A percentile compares a stretch with the other conserved stretches of the same genome.
These are phyloP conservation scores for Magnusiomyces paraingens DNA, from an alignment of 1,139 yeast genomes.

Conservation along the genomic window DNA sequence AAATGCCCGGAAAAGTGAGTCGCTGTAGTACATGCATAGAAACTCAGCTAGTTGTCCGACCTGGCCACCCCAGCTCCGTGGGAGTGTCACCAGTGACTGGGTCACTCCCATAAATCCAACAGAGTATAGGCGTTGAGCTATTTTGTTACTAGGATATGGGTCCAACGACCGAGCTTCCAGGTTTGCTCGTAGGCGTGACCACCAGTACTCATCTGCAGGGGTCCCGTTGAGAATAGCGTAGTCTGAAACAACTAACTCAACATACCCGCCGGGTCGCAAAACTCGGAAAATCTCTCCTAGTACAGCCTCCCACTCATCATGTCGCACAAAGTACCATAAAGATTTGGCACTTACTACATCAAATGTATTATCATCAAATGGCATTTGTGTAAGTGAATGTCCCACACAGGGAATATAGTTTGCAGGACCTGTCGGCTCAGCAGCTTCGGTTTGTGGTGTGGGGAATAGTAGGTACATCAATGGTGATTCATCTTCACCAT, in stretches of 20 bases:
- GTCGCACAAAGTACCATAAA: conserved; percentile 29
- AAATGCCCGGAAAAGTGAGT: conserved; percentile 25
- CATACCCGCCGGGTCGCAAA: conserved; percentile 37
- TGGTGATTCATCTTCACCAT: conserved; percentile 15
- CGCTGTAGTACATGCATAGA: conserved; percentile 26
- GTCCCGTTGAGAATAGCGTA: conserved; percentile 25
- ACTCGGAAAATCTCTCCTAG: conserved; percentile 36
- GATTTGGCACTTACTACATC: conserved; percentile 32
- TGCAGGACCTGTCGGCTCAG: conserved; percentile 25
- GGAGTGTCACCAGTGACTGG: conserved; percentile 26
- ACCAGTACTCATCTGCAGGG: conserved; percentile 23
- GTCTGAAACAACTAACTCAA: conserved; percentile 33
- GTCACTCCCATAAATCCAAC: conserved; percentile 32
- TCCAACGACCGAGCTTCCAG: conserved; percentile 29
- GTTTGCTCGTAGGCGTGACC: conserved; percentile 24
- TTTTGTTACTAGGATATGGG: conserved; percentile 27
- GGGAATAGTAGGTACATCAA: conserved; percentile 9
- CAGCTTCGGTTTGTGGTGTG: conserved; percentile 2
- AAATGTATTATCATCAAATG: conserved; percentile 34
- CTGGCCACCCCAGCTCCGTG: conserved; percentile 33
- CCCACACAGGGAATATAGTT: conserved; percentile 31
- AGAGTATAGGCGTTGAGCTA: conserved; percentile 24
- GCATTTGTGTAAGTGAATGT: conserved; percentile 28
- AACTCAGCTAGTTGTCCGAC: conserved; percentile 31
- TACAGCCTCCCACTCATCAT: conserved; percentile 33